Base-by-base conservation (phyloP, 2,329 filamentous ascomycete genomes). In the Fusarium chlamydosporum region DNA sequence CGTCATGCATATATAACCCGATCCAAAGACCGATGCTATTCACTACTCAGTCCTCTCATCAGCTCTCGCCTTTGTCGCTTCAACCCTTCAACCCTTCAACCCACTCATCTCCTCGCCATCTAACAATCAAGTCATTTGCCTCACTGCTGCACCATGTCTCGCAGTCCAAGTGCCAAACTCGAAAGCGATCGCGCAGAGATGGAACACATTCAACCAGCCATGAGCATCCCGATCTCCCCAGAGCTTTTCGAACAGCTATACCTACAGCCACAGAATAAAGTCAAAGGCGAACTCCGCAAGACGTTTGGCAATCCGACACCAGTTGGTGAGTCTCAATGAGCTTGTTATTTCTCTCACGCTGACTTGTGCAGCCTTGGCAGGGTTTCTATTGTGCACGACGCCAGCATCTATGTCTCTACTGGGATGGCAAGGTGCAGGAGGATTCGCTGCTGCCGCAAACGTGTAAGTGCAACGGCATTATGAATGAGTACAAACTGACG, bases 211-310 rank as follows among this genome's bases (percentile, higher is more conserved):
- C 71, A 70, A 13, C 76, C 78, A 3, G 75, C 76, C 55, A 80
- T 79, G 18, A 84, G 81, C 70, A 79, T 86, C 8, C 76, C 82
- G 7, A 82, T 86, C 54, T 79, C 84, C 0, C 82, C 83, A 1
- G 84, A 85, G 72, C 75, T 83, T 2, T 87, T 86, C 57, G 84
- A 86, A 72, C 85, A 86, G 75, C 76, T 86, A 2, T 86, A 86
- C 62, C 77, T 86, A 11, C 80, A 79, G 4, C 84, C 84, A 3
- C 79, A 84, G 60, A 83, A 79, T 31, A 73, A 74, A 0, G 80
- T 83, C 13, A 80, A 81, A 31, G 83, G 83, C 4, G 79, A 85
- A 13, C 72, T 86, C 23, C 76, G 83, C 20, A 81, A 82, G 69
- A 86, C 82, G 2, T 82, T 86, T 67, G 84, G 79, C 7, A 86